Evolutionary conservation across 2,329 filamentous ascomycete genomes (phyloP).

Genomic region (Helotiales sp.): DNA sequence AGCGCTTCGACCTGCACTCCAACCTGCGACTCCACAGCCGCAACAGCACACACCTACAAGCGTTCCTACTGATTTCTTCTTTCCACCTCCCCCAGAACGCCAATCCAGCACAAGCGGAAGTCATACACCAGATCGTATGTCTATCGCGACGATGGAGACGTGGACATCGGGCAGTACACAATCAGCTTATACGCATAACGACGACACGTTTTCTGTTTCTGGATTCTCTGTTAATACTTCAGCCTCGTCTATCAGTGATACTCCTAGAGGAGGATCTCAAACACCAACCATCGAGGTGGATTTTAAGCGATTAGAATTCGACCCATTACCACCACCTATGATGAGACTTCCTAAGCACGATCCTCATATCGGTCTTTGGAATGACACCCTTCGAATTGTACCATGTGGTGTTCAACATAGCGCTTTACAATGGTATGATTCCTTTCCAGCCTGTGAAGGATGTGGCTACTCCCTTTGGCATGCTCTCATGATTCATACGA

Average conservation of each 20-base stretch:
- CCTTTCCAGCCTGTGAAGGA: conserved; percentile 16
- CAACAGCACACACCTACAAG: conserved; percentile 9
- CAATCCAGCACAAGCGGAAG: neutral
- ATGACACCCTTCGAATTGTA: conserved; percentile 22
- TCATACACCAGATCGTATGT: conserved; percentile 16
- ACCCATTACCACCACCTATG: neutral
- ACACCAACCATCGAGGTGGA: no score
- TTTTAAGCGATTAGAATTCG: conserved; percentile 8
- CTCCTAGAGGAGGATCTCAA: conserved; percentile 4
- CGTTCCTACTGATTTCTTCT: neutral
- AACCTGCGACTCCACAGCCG: conserved; percentile 4
- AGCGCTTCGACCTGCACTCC: neutral
- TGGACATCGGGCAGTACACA: conserved; percentile 20
- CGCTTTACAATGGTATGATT: conserved; percentile 16
- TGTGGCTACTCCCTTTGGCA: conserved; percentile 28
- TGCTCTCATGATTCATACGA: conserved; percentile 25
- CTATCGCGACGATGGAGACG: conserved; percentile 17
- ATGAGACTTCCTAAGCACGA: conserved; percentile 23
- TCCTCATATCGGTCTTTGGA: conserved; percentile 21
- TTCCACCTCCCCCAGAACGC: neutral
- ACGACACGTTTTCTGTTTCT: conserved; percentile 21
- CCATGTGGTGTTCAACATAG: conserved; percentile 26
- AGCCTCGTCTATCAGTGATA: conserved; percentile 23
- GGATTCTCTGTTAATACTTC: conserved; percentile 22
- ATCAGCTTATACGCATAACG: conserved; percentile 15